Base-by-base conservation (phyloP, 192 early-diverging fungal genomes). In the Coemansia sp. region DNA sequence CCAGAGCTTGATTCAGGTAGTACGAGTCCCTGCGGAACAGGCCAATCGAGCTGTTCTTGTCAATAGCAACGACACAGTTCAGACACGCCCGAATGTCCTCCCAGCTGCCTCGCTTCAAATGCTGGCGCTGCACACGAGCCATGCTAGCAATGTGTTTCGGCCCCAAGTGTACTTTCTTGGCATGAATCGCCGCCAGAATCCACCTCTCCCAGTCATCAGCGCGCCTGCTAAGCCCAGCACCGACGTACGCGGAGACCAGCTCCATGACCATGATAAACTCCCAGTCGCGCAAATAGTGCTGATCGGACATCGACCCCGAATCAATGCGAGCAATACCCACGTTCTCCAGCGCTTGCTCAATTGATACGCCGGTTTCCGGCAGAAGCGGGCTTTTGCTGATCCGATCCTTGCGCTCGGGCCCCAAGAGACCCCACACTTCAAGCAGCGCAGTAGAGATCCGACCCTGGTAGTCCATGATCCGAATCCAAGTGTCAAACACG, bases 401-500 rank as follows among this genome's bases (percentile, higher is more conserved):
- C 37, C 25, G 35, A 0, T 56, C 36, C 2, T 64, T 65, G 0
- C 21, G 38, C 14, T 38, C 50, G 13, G 52, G 52, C 25, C 25
- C 26, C 52, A 55, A 52, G 48, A 55, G 12, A 33, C 26, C 31
- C 62, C 70, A 75, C 28, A 61, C 43, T 9, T 60, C 58, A 8
- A 53, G 38, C 53, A 81, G 52, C 3, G 52, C 59, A n/a, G 42
- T 28, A 3, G 74, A 50, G 0, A 63, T 43, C 3, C 36, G 59
- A 4, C 74, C 73, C 16, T 45, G 66, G 43, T 61, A 59, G 14
- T 45, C 41, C 39, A 48, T 38, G 26, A 67, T 64, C 61, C 61
- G 58, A 41, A 76, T 13, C 73, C 79, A 82, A 16, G 59, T 52
- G 9, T 69, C 73, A 58, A 82, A 82, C 28, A 43, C 67, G 35